These are phyloP conservation scores for Chrysosporium keratinophilum DNA, from an alignment of 2,329 filamentous ascomycete genomes.

Conservation along the genomic window DNA sequence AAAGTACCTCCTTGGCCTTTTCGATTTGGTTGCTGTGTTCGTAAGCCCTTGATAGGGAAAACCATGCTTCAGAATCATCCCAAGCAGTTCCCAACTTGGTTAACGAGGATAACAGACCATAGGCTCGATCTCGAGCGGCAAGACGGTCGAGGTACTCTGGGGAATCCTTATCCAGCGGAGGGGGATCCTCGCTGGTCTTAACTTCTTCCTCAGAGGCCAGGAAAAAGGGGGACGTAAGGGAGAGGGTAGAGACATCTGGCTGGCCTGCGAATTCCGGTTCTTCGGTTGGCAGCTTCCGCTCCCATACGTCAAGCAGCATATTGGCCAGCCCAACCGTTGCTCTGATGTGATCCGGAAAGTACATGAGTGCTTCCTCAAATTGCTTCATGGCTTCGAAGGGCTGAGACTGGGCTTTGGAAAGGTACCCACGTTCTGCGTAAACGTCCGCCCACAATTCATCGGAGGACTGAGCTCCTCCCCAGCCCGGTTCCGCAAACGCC, in stretches of 20 bases:
- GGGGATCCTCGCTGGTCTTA: not conserved
- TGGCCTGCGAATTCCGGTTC: constrained; percentile 25
- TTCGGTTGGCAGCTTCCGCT: constrained; percentile 35
- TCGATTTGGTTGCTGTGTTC: constrained; percentile 77
- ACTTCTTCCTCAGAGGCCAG: constrained; percentile 11
- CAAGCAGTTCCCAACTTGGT: constrained; percentile 80
- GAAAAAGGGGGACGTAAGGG: constrained; percentile 18
- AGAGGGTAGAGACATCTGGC: constrained; percentile 21
- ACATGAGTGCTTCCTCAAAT: constrained; percentile 73
- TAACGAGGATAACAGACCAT: constrained; percentile 66
- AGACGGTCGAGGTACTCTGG: constrained; percentile 68
- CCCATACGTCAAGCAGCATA: constrained; percentile 78
- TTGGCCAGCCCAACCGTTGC: constrained; percentile 75
- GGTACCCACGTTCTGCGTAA: constrained; percentile 62
- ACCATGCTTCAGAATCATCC: constrained; percentile 93
- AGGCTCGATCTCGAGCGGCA: constrained; percentile 82
- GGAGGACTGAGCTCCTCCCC: constrained; percentile 70
- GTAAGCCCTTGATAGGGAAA: constrained; percentile 71
- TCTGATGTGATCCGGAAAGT: constrained; percentile 66
- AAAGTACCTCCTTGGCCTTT: constrained; percentile 83
- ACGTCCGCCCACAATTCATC: constrained; percentile 80
- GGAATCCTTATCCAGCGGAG: constrained; percentile 33
- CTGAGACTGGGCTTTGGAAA: constrained; percentile 51
- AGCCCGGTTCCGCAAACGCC: constrained; percentile 55
- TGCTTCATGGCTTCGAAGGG: constrained; percentile 61